These are phyloP conservation scores for Cystofilobasidium capitatum DNA, from an alignment of 768 basidiomycete species.

Conservation along the genomic window DNA sequence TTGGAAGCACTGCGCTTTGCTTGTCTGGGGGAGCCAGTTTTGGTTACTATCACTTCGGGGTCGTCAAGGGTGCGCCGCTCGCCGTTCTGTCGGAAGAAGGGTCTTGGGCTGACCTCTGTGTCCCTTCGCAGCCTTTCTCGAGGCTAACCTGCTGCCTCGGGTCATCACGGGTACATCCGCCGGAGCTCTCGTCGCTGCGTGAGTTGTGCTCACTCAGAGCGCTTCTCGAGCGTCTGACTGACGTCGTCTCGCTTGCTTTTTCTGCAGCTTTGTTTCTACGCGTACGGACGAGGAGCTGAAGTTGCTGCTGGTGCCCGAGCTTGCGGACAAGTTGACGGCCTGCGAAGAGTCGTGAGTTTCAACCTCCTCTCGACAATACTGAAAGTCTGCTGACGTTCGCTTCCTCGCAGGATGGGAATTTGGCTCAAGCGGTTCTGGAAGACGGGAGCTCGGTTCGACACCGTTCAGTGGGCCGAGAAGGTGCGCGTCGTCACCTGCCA, in stretches of 20 bases:
- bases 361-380: neutral
- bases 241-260: neutral
- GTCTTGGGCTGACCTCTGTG: slow-evolving; percentile 39
- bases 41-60: slow-evolving; percentile 63
- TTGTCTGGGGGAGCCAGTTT: slow-evolving; percentile 93
- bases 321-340: slow-evolving; percentile 52
- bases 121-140: slow-evolving; percentile 70
- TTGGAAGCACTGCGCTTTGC: slow-evolving; percentile 84
- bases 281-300: slow-evolving; percentile 80
- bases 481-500: slow-evolving; percentile 40
- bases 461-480: slow-evolving; percentile 80
- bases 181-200: slow-evolving; percentile 61
- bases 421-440: slow-evolving; percentile 53
- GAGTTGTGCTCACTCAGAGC: neutral
- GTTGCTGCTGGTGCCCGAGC: slow-evolving; percentile 61
- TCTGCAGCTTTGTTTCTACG: slow-evolving; percentile 57
- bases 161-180: slow-evolving; percentile 78
- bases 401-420: slow-evolving; percentile 29
- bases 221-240: neutral
- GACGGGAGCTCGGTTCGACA: slow-evolving; percentile 93
- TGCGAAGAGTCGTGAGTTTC: slow-evolving; percentile 42
- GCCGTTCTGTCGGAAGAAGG: neutral
- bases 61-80: neutral
- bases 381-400: neutral
- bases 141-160: slow-evolving; percentile 72